These are phyloP conservation scores for Candolleomyces efflorescens DNA, from an alignment of 768 basidiomycete species.

Conservation along the genomic window DNA sequence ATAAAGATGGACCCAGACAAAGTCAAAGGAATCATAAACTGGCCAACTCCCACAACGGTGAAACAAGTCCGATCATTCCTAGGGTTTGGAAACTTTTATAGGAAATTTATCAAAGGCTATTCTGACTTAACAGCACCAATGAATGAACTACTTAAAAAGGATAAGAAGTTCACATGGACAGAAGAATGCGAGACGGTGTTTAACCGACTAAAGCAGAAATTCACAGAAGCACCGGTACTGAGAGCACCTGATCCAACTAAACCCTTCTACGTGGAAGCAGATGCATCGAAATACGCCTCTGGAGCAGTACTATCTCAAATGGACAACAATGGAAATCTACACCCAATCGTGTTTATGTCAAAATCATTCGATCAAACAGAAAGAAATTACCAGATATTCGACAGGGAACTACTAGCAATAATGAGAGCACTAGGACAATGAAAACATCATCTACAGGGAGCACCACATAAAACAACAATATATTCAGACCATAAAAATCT, in stretches of 20 bases:
- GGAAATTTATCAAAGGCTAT: slow-evolving; percentile 27
- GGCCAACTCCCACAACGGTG: slow-evolving; percentile 30
- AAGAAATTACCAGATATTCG: not conserved
- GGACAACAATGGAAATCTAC: not conserved
- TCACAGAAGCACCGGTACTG: not conserved
- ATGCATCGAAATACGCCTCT: not conserved
- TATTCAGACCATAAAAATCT: not conserved
- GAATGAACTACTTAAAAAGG: slow-evolving; percentile 25
- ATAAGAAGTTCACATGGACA: slow-evolving; percentile 13
- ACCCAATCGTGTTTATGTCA: not conserved
- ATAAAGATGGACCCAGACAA: slow-evolving; percentile 37
- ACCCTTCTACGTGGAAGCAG: slow-evolving; percentile 5
- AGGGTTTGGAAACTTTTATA: slow-evolving; percentile 43
- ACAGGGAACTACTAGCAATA: not conserved
- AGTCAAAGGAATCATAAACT: slow-evolving; percentile 27
- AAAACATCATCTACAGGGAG: not conserved
- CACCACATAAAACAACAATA: not conserved
- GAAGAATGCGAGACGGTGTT: slow-evolving; percentile 15
- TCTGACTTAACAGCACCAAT: too few relatives aligned
- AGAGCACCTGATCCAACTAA: not conserved
- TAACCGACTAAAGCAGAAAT: slow-evolving; percentile 20
- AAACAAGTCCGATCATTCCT: slow-evolving; percentile 37
- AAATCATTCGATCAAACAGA: not conserved
- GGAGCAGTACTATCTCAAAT: slow-evolving; percentile 14
- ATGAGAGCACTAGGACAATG: slow-evolving; percentile 1